Base-by-base conservation (phyloP, 441 rosid species). In the Eutrema salsugineum region DNA sequence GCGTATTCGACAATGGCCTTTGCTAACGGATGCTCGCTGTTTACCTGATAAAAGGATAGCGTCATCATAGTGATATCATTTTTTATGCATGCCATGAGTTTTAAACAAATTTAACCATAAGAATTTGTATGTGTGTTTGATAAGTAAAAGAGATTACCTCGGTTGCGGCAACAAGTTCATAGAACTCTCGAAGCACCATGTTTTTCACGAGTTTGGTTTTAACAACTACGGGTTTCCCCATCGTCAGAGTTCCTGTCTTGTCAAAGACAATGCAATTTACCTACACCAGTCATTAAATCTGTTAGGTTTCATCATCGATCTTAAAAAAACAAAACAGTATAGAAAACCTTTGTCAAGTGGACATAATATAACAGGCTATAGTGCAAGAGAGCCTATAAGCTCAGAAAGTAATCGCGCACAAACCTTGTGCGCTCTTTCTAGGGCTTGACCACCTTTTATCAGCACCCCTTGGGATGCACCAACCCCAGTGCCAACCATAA, bases 401-500 rank as follows among this genome's bases (percentile, higher is more conserved):
- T 47, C 20, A 44, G 54, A 20, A 48, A 19, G 48, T 24, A 16
- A 38, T 10, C 14, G n/a, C 3, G 3, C 27, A 72, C 76, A 56
- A 51, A 93, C 98, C 93, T 85, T 91, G 70, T 89, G 87, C 66
- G 97, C 89, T 74, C 80, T 87, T 82, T 94, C 92, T 56, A 94
- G 66, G 8, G 99, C 99, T 76, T 90, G 95, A 27, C 99, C 99
- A 19, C 97, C 97, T 79, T 94, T 94, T 60, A 94, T 91, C 22
- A 94, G 83, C 44, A 94, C 90, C 35, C 99, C 99, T 68, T 86
- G 96, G 39, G 99, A 91, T 49, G 99, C 99, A 65, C 99, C 96
- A 40, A 91, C 97, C 30, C 99, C 99, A 12, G 99, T 91, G 27
- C 97, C 99, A 48, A 91, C 99, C 99, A 94, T 94, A 59, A 94